Evolutionary conservation across 495 filamentous ascomycete species (phyloP), one percentile per base, ranked within the genome.

Genomic region (Xylaria sp.): DNA sequence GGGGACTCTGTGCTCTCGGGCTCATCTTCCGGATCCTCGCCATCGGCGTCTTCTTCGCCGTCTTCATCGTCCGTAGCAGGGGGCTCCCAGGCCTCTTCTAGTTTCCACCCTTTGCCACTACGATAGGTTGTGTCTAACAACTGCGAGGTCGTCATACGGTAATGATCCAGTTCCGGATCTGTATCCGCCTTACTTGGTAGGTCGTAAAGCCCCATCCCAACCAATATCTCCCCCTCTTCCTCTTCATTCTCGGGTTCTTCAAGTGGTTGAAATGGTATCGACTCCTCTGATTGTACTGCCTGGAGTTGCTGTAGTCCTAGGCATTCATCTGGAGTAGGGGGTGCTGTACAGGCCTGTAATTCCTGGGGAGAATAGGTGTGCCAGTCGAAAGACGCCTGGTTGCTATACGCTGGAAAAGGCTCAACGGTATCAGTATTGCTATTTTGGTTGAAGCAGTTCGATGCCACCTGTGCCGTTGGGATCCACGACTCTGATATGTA

Each of bases 151-250:
- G 85, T 86, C 9, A 82, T 82, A 66, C 81, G 82, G 65, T 85
- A 84, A 57, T 84, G 77, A 69, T 83, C 79, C 41, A 85, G 71
- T 26, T 76, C 72, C 33, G 83, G 74, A 71, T 83, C 79, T 21
- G 73, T 68, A 68, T 85, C 63, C 21, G 79, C 77, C 35, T 84
- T 80, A 44, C 87, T 88, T 9, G 90, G 90, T 40, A 88, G 80
- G 75, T 92, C 93, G 81, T 97, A 95, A 2, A 97, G 85, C 14
- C 93, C 93, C 90, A 97, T 91, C 26, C 92, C 93, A 26, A 94
- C 89, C 2, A 97, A 83, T 74, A 93, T 92, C 70, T 93, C 91
- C 61, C 87, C 89, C 46, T 70, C 89, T 35, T 83, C 82, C 75
- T 83, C 76, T 72, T 87, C 75, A 53, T 76, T 71, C 55, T 82